These are phyloP conservation scores for Phytophthora chlamydospora DNA, from an alignment of 352 stramenopile species.

Conservation along the genomic window DNA sequence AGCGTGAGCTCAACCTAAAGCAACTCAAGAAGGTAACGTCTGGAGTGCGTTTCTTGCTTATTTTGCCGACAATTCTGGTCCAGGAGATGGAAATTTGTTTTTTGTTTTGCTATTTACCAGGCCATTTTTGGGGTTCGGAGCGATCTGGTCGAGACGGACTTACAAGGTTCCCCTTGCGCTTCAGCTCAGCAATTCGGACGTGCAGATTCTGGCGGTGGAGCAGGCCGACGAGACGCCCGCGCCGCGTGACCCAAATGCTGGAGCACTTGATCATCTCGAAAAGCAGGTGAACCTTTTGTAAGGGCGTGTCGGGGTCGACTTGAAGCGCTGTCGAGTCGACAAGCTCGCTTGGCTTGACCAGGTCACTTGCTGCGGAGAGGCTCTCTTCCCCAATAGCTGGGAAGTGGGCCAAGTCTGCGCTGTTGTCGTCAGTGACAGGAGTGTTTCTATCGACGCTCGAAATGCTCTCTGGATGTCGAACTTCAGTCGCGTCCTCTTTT, in stretches of 20 bases:
- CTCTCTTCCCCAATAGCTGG: constrained; percentile 1
- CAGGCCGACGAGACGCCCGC: constrained; percentile 56
- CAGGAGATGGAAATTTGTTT: not conserved
- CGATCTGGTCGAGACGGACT: constrained; percentile 15
- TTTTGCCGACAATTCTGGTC: constrained; percentile 3
- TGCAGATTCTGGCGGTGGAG: constrained; percentile 61
- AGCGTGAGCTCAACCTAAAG: constrained; percentile 17
- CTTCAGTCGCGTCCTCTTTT: constrained; percentile 8
- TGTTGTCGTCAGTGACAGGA: constrained; percentile 1
- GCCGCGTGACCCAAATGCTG: constrained; percentile 60
- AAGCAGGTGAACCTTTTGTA: constrained; percentile 72
- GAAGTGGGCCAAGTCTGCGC: not conserved
- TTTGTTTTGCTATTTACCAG: constrained; percentile 14
- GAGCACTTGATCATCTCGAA: constrained; percentile 81
- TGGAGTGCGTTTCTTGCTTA: constrained; percentile 15
- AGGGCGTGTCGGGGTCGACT: constrained; percentile 54
- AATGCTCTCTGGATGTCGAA: not conserved
- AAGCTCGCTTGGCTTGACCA: constrained; percentile 16
- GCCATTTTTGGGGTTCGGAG: constrained; percentile 12
- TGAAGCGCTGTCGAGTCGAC: constrained; percentile 65
- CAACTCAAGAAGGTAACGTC: constrained; percentile 22
- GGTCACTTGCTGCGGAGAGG: not conserved
- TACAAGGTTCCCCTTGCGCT: constrained; percentile 13
- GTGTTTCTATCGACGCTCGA: constrained; percentile 10
- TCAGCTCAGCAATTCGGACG: constrained; percentile 39